Base-by-base conservation (phyloP, 371 early-diverging fungal species). In the Mucor piriformis region DNA sequence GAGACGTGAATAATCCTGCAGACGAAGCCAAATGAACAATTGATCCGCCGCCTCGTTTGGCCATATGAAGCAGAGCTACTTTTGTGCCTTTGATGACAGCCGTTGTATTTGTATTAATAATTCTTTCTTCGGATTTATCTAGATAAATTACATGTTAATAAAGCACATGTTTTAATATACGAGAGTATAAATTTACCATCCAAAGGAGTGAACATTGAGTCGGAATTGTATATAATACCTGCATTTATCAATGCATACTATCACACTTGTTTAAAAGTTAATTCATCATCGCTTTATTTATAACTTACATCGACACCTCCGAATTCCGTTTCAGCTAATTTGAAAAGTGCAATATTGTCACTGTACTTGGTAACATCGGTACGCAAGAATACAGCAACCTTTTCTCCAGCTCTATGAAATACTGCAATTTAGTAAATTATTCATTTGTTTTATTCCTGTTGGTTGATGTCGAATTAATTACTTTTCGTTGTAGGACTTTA, bases 61-160 rank as follows among this genome's bases (percentile, higher is more conserved):
- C 64, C 60, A 79, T 54, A 58, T 73, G 69, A 16, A 76, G 53
- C 8, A 72, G 35, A 27, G 76, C 77, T 3, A 79, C 72, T 54
- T 76, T 76, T 21, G 69, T 76, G 0, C 75, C 73, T 43, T 86
- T 77, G 47, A 93, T 78, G 6, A 90, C 86, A 20, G 86, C 83
- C 3, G 70, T 79, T 3, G 88, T 61, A 69, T 92, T 90, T 50
- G 91, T 77, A 52, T 86, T 76, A 7, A 92, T 58, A 15, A 85
- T 85, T 8, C 69, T 74, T n/a, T 62, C 63, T 13, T 74, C 74
- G 20, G 47, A 8, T 21, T 54, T 47, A 58, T 70, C 68, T 61
- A 34, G 18, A 29, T 18, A 29, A 29, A 29, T 42, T 3, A 16
- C 2, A 25, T 32, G 10, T 32, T 49, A 15, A 12, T 0, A n/a